Base-by-base conservation (phyloP, 2,329 filamentous ascomycete species). In the Stachybotrys echinatus region DNA sequence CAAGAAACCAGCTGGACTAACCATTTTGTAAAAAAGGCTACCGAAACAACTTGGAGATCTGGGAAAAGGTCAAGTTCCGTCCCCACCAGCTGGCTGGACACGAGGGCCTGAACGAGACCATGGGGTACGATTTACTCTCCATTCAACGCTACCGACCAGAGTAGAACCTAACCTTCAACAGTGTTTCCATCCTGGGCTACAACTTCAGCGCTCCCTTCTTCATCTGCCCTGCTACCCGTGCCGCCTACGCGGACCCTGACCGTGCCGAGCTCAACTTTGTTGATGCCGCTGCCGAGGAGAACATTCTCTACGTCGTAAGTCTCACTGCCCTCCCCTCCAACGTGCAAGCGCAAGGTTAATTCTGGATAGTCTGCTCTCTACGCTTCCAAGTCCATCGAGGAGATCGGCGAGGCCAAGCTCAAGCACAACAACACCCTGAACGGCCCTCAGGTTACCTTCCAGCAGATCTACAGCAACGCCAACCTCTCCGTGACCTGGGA, bases 11-110 rank as follows among this genome's bases (percentile, higher is more conserved):
- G 12, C 17, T 10, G 21, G 7, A 4, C 14, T 39, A 2, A 8
- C 23, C 2, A 10, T 48, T 5, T 23, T 23, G 39, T 37, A 20
- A 20, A 23, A 3, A 17, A 55, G 56, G 70, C 1, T 78, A 79
- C 66, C 68, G 74, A 45, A 74, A 77, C 62, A 77, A 78, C 58
- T 66, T 79, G 6, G 74, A 77, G 49, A 67, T 74, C 39, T 79
- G 68, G 67, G 60, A 68, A 37, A 71, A 74, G 51, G 72, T 71
- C 48, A 66, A 68, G 39, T 61, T 77, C 22, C 66, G 74, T 39
- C 71, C 74, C 52, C 57, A 58, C 10, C 55, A 61, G n/a, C 57
- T 61, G 1, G 58, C 56, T 7, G 56, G 47, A 49, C 68, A 76
- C 40, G 58, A 57, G 8, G 57, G 58, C 12, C 57, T 69, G 19